Conservation (phyloP, 2,329 filamentous ascomycete species). For the Furcasterigmium sp. region DNA sequence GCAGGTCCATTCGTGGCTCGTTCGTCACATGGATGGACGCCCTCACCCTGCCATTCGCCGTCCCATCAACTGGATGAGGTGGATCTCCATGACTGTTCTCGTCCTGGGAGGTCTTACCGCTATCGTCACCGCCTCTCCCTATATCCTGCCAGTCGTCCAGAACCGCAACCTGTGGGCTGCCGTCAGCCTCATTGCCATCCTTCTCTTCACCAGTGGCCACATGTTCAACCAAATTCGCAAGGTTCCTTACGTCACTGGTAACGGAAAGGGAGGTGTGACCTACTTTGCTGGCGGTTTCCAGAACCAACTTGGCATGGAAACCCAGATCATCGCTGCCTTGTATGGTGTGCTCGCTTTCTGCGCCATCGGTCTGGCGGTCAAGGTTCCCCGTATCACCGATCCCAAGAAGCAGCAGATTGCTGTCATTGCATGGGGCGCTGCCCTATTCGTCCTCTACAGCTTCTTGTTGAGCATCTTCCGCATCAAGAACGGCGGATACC, state of each 20-base stretch:
- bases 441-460: slow-evolving; percentile 83
- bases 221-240: slow-evolving; percentile 99
- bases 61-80: slow-evolving; percentile 81
- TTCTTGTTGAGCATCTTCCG: slow-evolving; percentile 92
- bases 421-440: slow-evolving; percentile 71
- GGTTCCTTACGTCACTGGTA: slow-evolving; percentile 83
- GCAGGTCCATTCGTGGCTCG: slow-evolving; percentile 71
- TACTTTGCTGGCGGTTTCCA: slow-evolving; percentile 93
- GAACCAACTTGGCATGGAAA: slow-evolving; percentile 90
- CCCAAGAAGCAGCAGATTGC: slow-evolving; percentile 72
- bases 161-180: slow-evolving; percentile 94
- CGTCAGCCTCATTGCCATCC: slow-evolving; percentile 78
- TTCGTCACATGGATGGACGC: slow-evolving; percentile 70
- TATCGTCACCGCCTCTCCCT: slow-evolving; percentile 67
- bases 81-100: slow-evolving; percentile 62
- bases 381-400: slow-evolving; percentile 84
- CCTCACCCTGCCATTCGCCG: slow-evolving; percentile 74
- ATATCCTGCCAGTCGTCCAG: slow-evolving; percentile 74
- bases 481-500: slow-evolving; percentile 91
- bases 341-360: slow-evolving; percentile 85
- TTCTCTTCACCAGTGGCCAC: slow-evolving; percentile 92
- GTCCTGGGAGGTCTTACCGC: slow-evolving; percentile 65
- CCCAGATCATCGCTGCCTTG: slow-evolving; percentile 87
- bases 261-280: slow-evolving; percentile 78
- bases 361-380: slow-evolving; percentile 83